Base-by-base conservation (phyloP, 768 basidiomycete species). In the Termitomyces titanicus region DNA sequence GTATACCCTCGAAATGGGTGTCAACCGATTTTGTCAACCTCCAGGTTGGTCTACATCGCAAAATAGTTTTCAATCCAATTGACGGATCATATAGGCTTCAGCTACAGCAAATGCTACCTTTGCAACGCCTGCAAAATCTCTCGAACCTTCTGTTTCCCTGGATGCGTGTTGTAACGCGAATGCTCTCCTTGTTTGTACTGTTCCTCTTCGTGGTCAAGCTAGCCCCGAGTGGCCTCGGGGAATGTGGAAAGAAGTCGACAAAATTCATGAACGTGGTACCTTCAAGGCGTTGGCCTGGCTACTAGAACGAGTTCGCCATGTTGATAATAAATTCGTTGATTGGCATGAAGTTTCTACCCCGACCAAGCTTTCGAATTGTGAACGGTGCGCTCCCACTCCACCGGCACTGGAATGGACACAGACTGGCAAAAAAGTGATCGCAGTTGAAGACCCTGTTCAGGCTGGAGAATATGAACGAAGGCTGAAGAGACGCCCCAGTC, bases 401-500 rank as follows among this genome's bases (percentile, higher is more conserved):
- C 95, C 95, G 0, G 72, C 77, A n/a, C 69, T 95, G 43, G 78
- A 82, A 22, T 98, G 94, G 93, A 74, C 77, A 11, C 82, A 79
- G 59, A 70, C 72, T 6, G 80, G 79, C 39, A 86, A 83, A 63
- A 83, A 81, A 59, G 73, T 86, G 17, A 68, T 81, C 20, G 85
- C 92, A 0, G 74, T 93, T 31, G 95, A 98, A 64, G 91, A 97
- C 63, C 80, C 89, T 17, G 75, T 84, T 11, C 84, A 96, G 65
- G 94, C 95, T 40, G 94, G 93, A 6, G 81, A 86, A 64, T 97
- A 92, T 65, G 95, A 98, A 66, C 84, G 91, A 50, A 80, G 87
- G 20, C 76, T 98, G 54, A 98, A 98, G 72, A 77, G 80, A 53
- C 85, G 95, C 18, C 95, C 95, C 0, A 83, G 77, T 44, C 86